phyloP scores from a whole-genome alignment of 495 filamentous ascomycete species.

The Aspergillus ellipticus region DNA sequence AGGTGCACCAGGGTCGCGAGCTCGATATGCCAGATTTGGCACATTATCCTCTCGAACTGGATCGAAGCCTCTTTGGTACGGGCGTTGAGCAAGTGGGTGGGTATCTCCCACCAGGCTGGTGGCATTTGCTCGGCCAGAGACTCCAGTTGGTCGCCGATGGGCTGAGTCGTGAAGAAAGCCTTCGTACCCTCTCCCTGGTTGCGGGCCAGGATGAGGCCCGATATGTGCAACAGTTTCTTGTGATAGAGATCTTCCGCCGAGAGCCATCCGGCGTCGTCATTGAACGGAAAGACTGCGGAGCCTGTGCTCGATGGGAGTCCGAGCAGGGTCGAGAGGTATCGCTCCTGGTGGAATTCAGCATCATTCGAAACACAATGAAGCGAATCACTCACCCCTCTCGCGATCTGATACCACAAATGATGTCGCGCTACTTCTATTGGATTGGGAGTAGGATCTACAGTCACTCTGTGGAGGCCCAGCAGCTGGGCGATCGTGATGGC shows the following conservation, averaged over 20 bases:
- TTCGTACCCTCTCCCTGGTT: constrained; percentile 12
- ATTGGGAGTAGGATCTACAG: neutral
- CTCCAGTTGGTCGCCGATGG: constrained; percentile 12
- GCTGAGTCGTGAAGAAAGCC: constrained; percentile 11
- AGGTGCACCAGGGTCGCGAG: constrained; percentile 9
- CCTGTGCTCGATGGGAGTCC: constrained; percentile 12
- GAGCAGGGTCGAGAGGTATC: constrained; percentile 11
- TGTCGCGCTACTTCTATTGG: neutral
- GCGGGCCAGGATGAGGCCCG: constrained; percentile 13
- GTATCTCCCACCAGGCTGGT: neutral
- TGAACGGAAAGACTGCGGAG: neutral
- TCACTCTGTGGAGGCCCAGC: constrained; percentile 13
- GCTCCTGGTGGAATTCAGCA: constrained; percentile 7
- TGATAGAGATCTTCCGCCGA: constrained; percentile 1
- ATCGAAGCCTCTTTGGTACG: constrained; percentile 10
- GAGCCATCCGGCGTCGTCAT: constrained; percentile 1
- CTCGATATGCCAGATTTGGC: constrained; percentile 15
- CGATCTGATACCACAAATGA: constrained; percentile 14
- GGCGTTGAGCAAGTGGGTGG: neutral
- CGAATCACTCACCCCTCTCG: constrained; percentile 8
- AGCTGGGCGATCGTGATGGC: constrained; percentile 17
- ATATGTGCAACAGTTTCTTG: constrained; percentile 11
- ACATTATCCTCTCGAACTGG: constrained; percentile 14
- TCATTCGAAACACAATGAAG: neutral
- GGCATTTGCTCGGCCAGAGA: constrained; percentile 5